Evolutionary conservation across 1,284 basidiomycete species (phyloP), one percentile per base, ranked within the genome.

Genomic region (Ganoderma lucidum): DNA sequence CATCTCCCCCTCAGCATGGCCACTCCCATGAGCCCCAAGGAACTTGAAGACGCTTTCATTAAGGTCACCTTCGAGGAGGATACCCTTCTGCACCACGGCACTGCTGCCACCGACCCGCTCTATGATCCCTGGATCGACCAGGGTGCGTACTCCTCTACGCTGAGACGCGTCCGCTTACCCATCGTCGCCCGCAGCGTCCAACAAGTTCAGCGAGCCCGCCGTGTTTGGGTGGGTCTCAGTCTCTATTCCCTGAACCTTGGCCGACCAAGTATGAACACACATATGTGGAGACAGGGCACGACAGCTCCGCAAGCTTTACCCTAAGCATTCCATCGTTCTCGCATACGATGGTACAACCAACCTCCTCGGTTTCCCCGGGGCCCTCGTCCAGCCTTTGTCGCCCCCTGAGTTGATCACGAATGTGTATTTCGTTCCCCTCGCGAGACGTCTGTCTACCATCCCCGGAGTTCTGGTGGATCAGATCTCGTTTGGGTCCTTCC

Each of bases 241-340:
- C 6, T 28, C 19, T 39, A 9, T n/a, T 35, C 23, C 9, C 59
- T 64, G 63, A 32, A 37, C 39, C 45, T 65, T 64, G 35, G 35
- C 41, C 51, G 60, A 6, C 28, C 19, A 39, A 51, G 62, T 48
- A 28, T 28, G 9, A 56, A 59, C 30, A 56, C 15, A 59, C 23
- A 23, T 23, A 65, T 32, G 44, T 62, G 6, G 17, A 23, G 37
- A 37, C 68, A 90, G 90, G n/a, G 82, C 84, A 15, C 81, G 87
- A 67, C 78, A 83, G 35, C 81, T 93, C 58, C 85, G 84, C 58
- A 85, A 84, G 73, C 71, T 90, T 14, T 89, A 93, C 76, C 90
- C 92, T 3, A 83, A 86, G 6, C 84, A 91, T 73, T 88, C 89
- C 32, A 73, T 93, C 37, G 84, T 91, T 5, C 80, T 86, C 69